Evolutionary conservation across 352 stramenopile species (phyloP), one percentile per base, ranked within the genome.

Genomic region (Pythium catenulatum): DNA sequence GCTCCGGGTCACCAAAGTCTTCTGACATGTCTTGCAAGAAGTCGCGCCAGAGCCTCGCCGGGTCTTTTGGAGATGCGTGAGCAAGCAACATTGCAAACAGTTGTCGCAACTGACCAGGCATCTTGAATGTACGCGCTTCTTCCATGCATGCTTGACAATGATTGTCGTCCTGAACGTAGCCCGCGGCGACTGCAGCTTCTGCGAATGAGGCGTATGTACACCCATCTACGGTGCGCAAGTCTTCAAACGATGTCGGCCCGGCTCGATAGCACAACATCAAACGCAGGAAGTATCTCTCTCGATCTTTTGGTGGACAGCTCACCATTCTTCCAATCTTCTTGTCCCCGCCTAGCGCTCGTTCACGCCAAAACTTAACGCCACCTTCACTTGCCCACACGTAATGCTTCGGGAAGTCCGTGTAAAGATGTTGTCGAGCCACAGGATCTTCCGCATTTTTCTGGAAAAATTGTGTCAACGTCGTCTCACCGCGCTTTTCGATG

Each of bases 1-100:
- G 19, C 6, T 7, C n/a, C 4, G 19, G 52, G n/a, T 27, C 34
- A 15, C 21, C 52, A 27, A 63, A 63, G 27, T 63, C 52, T 11
- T 63, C 52, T 7, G 52, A 3, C 52, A 63, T 63, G 23, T 63
- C 52, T 63, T 63, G 23, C n/a, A 27, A 19, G n/a, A 63, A 63
- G 11, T 63, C 15, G 13, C n/a, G 23, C 52, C 52, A 63, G 36
- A 72, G 61, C 32, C 32, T 34, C 36, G 27, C 21, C 6, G 37
- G 36, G 23, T 73, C 21, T 6, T 23, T n/a, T 27, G 63, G 39
- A 25, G 39, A 34, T 21, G 36, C 37, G 27, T 75, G 45, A 9
- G 27, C 68, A 17, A 92, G 65, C 0, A 92, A 77, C 2, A 52
- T 90, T n/a, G 75, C 73, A 30, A 92, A 92, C 27, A 90, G 37